A percentile compares a stretch with the other conserved stretches of the same genome.
These are phyloP conservation scores for Pyrus pyrifolia DNA, from an alignment of 306 rosid species.

Conservation along the genomic window DNA sequence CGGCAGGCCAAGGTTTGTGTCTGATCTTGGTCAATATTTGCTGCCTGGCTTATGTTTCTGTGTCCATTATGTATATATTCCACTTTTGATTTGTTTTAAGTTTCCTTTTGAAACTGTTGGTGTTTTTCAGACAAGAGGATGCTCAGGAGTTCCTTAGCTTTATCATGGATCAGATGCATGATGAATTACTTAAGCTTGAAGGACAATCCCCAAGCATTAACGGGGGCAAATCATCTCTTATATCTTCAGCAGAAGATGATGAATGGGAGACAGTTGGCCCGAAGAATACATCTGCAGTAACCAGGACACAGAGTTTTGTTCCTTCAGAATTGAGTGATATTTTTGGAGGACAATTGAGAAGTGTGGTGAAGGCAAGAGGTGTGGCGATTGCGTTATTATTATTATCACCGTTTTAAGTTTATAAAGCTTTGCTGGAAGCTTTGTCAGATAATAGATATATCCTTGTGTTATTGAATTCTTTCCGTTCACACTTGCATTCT, in stretches of 20 bases:
- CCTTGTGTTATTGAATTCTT: background rate
- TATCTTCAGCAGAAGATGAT: slow-evolving; percentile 82
- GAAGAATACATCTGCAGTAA: slow-evolving; percentile 90
- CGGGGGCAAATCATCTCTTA: slow-evolving; percentile 51
- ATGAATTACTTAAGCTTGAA: slow-evolving; percentile 68
- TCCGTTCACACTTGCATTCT: background rate
- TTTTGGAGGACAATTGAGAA: slow-evolving; percentile 79
- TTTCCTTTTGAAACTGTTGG: background rate
- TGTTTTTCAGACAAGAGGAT: slow-evolving; percentile 81
- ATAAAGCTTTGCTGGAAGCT: background rate
- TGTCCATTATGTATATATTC: background rate
- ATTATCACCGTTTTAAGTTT: background rate
- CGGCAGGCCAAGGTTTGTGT: slow-evolving; percentile 88
- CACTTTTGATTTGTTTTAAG: background rate
- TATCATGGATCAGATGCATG: slow-evolving; percentile 87
- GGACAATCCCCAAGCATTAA: slow-evolving; percentile 46
- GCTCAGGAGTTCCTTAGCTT: slow-evolving; percentile 97
- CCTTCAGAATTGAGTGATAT: slow-evolving; percentile 77
- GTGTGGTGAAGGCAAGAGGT: slow-evolving; percentile 84
- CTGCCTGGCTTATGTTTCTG: background rate
- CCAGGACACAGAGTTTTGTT: slow-evolving; percentile 78
- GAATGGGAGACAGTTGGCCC: slow-evolving; percentile 98
- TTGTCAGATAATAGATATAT: background rate
- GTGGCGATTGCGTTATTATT: background rate
- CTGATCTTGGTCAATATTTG: background rate